Evolutionary conservation across 2,329 filamentous ascomycete genomes (phyloP), one percentile per base, ranked within the genome.

Genomic region (Ceratocystis huliohia): DNA sequence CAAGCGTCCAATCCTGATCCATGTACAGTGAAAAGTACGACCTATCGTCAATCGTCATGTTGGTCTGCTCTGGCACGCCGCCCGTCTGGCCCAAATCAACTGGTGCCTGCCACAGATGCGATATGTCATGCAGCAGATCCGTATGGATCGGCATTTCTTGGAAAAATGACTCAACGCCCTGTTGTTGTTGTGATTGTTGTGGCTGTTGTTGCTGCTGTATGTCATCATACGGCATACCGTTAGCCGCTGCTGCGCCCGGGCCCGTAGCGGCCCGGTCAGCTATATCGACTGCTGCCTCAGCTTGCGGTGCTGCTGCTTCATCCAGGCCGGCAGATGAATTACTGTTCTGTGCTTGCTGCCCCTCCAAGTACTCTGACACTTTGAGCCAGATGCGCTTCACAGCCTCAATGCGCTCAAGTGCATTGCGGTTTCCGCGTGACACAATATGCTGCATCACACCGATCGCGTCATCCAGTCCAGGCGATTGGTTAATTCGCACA

Each of bases 371-470:
- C 45, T 68, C 66, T 10, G 66, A 68, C 5, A 68, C 66, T 10
- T 68, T 68, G 41, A 61, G 25, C 66, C 66, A 68, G 20, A 68
- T 68, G 25, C 66, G 64, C 61, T 64, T 65, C 7, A 68, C 66
- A 15, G 66, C 66, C 30, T 68, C 64, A 7, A 62, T 57, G 28
- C 66, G 64, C 62, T 68, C 66, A 4, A 65, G 61, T 5, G 64
- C 66, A 4, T 63, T 61, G 6, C 66, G 64, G 41, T 68, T 68
- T 25, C 66, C 66, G 8, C 66, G 61, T 8, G 66, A 61, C 1
- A 62, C 64, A 13, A 68, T 68, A 25, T 68, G 66, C 44, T 68
- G 57, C 66, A 68, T 68, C 37, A 68, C 66, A 20, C 64, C 66
- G 30, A 68, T 65, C 17, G 66, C 66, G n/a, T 68, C 66, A 33